Conservation (phyloP, 352 stramenopile genomes). For the Elongisporangium anandrum region DNA sequence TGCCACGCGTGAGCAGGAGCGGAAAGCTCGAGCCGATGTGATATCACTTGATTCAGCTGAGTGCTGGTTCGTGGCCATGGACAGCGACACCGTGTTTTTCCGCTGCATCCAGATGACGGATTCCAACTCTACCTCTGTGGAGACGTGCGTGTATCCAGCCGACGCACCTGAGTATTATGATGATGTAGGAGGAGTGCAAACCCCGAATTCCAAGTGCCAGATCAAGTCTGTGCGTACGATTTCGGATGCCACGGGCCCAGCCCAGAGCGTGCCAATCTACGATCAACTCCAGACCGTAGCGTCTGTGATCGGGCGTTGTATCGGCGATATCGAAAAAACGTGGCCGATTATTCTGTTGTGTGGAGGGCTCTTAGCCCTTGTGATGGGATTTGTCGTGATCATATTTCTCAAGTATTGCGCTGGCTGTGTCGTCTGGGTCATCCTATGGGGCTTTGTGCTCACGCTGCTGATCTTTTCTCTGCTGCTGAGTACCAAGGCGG, state of each 20-base stretch:
- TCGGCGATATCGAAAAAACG: constrained; percentile 66
- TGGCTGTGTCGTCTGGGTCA: constrained; percentile 70
- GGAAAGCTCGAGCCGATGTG: constrained; percentile 34
- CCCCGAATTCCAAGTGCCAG: constrained; percentile 67
- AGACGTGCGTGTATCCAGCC: constrained; percentile 66
- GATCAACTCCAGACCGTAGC: constrained; percentile 51
- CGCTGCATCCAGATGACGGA: constrained; percentile 72
- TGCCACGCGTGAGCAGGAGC: constrained; percentile 29
- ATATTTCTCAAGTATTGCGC: constrained; percentile 69
- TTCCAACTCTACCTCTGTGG: constrained; percentile 49
- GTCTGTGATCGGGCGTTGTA: constrained; percentile 45
- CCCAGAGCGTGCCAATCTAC: constrained; percentile 72
- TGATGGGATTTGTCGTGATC: constrained; percentile 63
- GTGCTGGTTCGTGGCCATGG: constrained; percentile 69
- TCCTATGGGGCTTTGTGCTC: constrained; percentile 60
- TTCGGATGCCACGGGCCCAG: constrained; percentile 45
- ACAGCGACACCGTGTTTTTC: constrained; percentile 67
- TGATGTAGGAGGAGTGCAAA: constrained; percentile 34
- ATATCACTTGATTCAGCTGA: constrained; percentile 17
- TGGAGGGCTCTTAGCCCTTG: constrained; percentile 40
- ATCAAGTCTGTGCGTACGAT: constrained; percentile 60
- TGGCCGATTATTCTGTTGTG: constrained; percentile 47
- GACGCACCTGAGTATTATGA: constrained; percentile 71
- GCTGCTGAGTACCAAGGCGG: constrained; percentile 70
- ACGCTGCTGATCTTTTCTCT: constrained; percentile 65